Percentiles rank a stretch among this genome's conserved stretches.
Conservation (phyloP, 139 green algal species). For the Haematococcus lacustris region DNA sequence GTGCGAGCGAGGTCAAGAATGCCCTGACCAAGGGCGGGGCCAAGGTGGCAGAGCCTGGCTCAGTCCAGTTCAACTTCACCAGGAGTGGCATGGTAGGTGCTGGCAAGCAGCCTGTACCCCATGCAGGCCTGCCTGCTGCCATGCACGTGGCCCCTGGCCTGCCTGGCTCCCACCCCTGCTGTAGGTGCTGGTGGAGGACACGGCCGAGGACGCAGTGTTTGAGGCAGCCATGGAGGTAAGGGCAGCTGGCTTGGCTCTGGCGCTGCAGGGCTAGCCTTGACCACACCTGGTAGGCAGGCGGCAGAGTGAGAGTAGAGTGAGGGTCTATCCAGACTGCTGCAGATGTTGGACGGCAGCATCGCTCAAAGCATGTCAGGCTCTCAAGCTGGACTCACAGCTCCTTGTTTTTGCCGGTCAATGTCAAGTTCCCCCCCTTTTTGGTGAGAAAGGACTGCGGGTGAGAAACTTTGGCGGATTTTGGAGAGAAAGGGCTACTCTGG, state of each 20-base stretch:
- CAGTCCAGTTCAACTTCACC: slow-evolving; percentile 88
- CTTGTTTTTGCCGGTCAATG: neutral
- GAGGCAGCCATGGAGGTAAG: slow-evolving; percentile 74
- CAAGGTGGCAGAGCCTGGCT: slow-evolving; percentile 82
- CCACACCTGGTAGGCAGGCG: neutral
- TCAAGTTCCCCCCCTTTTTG: too few species aligned
- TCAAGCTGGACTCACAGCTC: neutral
- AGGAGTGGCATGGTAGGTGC: slow-evolving; percentile 1
- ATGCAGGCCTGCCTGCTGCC: neutral
- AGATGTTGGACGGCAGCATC: neutral
- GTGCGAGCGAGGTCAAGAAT: slow-evolving; percentile 42
- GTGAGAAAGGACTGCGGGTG: too few species aligned
- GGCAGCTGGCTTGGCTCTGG: slow-evolving; percentile 52
- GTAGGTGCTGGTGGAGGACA: slow-evolving; percentile 28
- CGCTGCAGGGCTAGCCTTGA: slow-evolving; percentile 21
- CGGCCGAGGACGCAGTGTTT: slow-evolving; percentile 54
- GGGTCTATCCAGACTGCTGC: neutral
- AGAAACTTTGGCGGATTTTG: too few species aligned
- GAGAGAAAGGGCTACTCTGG: too few species aligned
- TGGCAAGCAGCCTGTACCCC: neutral
- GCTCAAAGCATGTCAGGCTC: neutral
- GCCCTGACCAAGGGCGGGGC: slow-evolving; percentile 71
- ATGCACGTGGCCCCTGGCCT: neutral
- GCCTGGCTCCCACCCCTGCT: neutral
- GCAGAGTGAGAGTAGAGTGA: neutral